Conservation (phyloP, 495 filamentous ascomycete species). For the Hyaloscypha bicolor region DNA sequence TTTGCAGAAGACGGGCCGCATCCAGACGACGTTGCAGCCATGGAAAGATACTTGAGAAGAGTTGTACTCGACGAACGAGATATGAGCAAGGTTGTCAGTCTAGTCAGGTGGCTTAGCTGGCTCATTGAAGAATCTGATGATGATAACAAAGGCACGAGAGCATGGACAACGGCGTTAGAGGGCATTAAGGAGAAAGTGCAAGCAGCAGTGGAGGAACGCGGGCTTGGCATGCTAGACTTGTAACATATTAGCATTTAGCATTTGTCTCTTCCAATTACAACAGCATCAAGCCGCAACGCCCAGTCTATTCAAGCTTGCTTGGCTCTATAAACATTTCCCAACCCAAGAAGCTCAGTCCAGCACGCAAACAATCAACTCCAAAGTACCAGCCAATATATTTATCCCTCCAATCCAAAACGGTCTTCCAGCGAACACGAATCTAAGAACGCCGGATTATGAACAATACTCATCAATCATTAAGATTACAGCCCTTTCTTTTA, state of each 20-base stretch:
- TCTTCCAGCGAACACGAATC: constrained; percentile 1
- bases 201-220: constrained; percentile 60
- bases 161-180: constrained; percentile 52
- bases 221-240: constrained; percentile 60
- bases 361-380: background rate
- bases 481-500: background rate
- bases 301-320: background rate
- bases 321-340: background rate
- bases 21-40: constrained; percentile 69
- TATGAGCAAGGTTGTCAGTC: constrained; percentile 69
- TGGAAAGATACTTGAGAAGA: constrained; percentile 65
- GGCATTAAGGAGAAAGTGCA: constrained; percentile 61
- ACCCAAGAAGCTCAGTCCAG: background rate
- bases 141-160: constrained; percentile 31
- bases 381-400: background rate
- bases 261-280: background rate
- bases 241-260: constrained; percentile 11
- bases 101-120: constrained; percentile 74
- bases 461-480: constrained; percentile 16
- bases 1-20: constrained; percentile 74
- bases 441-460: background rate
- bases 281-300: background rate
- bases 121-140: constrained; percentile 58
- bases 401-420: background rate
- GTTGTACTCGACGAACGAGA: constrained; percentile 75